Base-by-base conservation (phyloP, 805 yeast species). In the Sugiyamaella chiloensis region DNA sequence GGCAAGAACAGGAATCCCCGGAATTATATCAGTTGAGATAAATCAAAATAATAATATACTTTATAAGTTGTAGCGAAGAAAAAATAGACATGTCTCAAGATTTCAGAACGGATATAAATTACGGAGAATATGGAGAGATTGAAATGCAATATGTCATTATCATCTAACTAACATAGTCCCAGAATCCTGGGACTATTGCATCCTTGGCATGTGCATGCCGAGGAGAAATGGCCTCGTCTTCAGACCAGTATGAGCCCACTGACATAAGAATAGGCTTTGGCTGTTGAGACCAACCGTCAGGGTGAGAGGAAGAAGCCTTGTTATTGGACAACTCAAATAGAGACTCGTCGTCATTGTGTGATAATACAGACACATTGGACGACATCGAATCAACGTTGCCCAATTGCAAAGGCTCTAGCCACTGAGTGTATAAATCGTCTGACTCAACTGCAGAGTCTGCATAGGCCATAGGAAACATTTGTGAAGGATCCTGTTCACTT, bases 401-500 rank as follows among this genome's bases (percentile, higher is more conserved):
- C n/a, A n/a, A n/a, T n/a, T n/a, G n/a, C 7, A 34, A 3, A 12
- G 37, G 19, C 20, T 34, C 37, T 12, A 34, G 37, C 37, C 37
- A 34, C 20, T 34, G 37, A 7, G 21, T 16, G 7, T 34, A 34
- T 6, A 16, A 4, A 21, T 34, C 37, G 7, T 34, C 37, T 21
- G 37, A 34, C 4, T 19, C 16, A 6, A 17, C 19, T 11, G 37
- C 16, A 12, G 37, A 16, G 4, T 34, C 37, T 34, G 37, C 12
- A 21, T 14, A 34, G 5, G 37, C 37, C 37, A 34, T 34, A 19
- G 37, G 37, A 34, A 34, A 34, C 37, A 34, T 14, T 21, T 34
- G 37, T 11, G 29, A 26, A 4, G 37, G 12, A 5, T 3, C 5
- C 37, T 34, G 37, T 12, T 34, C 37, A 19, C 37, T 19, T 12